Percentiles rank a stretch among this genome's conserved stretches.
Conservation (phyloP, 495 filamentous ascomycete genomes). For the Penicillium coffeae region DNA sequence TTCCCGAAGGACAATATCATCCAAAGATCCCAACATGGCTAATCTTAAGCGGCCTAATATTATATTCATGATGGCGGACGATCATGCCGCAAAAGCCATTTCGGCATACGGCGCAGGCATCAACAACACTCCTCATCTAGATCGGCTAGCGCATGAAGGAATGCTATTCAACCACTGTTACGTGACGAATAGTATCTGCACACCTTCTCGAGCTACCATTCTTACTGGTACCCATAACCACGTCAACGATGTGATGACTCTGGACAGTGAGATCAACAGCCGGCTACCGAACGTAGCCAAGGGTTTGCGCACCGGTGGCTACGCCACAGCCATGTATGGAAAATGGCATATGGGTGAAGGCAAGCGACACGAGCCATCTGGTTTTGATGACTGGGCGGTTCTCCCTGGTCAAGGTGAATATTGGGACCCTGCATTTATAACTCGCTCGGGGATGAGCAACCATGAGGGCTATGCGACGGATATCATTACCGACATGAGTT, state of each 20-base stretch:
- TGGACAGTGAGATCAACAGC: conserved; percentile 40
- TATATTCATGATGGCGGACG: conserved; percentile 47
- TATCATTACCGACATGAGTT: conserved; percentile 39
- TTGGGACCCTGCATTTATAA: conserved; percentile 37
- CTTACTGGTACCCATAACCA: conserved; percentile 44
- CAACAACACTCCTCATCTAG: conserved; percentile 42
- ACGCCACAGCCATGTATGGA: conserved; percentile 41
- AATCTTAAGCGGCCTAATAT: conserved; percentile 43
- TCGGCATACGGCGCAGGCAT: conserved; percentile 38
- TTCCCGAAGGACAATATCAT: no score
- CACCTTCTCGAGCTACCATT: conserved; percentile 39
- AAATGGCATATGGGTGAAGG: conserved; percentile 47
- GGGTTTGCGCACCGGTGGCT: conserved; percentile 34
- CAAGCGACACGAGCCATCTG: conserved; percentile 32
- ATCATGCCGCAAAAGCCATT: conserved; percentile 44
- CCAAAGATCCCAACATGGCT: no score
- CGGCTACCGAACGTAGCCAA: conserved; percentile 42
- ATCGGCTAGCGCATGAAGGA: conserved; percentile 38
- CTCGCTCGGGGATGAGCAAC: conserved; percentile 14
- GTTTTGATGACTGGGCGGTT: conserved; percentile 41
- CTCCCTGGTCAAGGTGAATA: conserved; percentile 42
- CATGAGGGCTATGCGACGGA: conserved; percentile 39
- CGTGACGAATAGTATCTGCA: conserved; percentile 46
- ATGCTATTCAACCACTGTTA: conserved; percentile 49
- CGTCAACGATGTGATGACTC: conserved; percentile 40